Conservation (phyloP, 2,329 filamentous ascomycete species). For the Fusarium sp. region DNA sequence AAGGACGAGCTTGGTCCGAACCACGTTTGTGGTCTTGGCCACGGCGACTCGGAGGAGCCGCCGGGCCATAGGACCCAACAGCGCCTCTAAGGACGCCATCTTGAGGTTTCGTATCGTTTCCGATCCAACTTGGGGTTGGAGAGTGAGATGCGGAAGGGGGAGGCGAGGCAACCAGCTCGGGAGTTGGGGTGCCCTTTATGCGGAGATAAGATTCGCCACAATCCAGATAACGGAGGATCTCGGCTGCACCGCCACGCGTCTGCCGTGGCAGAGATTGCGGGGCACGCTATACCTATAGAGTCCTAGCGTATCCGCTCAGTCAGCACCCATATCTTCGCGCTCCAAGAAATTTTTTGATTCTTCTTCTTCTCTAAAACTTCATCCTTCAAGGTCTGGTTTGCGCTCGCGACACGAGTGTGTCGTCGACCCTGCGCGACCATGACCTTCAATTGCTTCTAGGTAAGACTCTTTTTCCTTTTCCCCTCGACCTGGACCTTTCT, state of each 20-base stretch:
- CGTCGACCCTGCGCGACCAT: slow-evolving; percentile 12
- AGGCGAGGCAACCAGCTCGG: slow-evolving; percentile 14
- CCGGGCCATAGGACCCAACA: slow-evolving; percentile 67
- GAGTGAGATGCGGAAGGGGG: slow-evolving; percentile 32
- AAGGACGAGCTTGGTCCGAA: slow-evolving; percentile 61
- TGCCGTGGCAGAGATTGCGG: slow-evolving; percentile 38
- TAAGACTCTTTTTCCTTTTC: slow-evolving; percentile 26
- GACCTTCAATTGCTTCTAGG: slow-evolving; percentile 31
- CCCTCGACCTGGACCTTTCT: slow-evolving; percentile 25
- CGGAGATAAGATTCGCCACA: slow-evolving; percentile 43
- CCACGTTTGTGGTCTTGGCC: slow-evolving; percentile 60
- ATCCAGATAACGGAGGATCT: slow-evolving; percentile 35
- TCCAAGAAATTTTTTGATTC: slow-evolving; percentile 40
- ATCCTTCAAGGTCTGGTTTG: slow-evolving; percentile 37
- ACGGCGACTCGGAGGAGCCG: slow-evolving; percentile 65
- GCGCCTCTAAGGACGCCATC: slow-evolving; percentile 67
- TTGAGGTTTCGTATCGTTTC: slow-evolving; percentile 44
- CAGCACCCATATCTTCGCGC: slow-evolving; percentile 38
- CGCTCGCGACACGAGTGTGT: slow-evolving; percentile 39
- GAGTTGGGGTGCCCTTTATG: slow-evolving; percentile 39
- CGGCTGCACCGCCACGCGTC: slow-evolving; percentile 50
- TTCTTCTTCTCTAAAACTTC: slow-evolving; percentile 26
- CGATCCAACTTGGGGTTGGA: slow-evolving; percentile 32
- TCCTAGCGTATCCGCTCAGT: slow-evolving; percentile 42
- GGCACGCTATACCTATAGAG: slow-evolving; percentile 18